These are phyloP conservation scores for Cladorrhinum sp. DNA, from an alignment of 2,329 filamentous ascomycete species.

Conservation along the genomic window DNA sequence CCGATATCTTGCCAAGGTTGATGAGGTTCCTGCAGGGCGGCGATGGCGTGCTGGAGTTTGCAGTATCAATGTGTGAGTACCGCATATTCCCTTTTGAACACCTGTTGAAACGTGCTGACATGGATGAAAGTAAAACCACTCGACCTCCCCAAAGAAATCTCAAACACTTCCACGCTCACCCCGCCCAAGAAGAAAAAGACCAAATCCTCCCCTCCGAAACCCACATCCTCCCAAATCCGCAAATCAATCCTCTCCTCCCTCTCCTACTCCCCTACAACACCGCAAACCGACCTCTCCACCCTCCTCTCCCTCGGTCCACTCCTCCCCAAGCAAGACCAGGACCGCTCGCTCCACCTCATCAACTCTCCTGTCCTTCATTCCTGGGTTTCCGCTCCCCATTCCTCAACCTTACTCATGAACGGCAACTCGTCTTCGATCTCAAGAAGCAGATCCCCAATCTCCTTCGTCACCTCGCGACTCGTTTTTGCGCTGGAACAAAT, in stretches of 20 bases:
- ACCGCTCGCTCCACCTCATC: neutral
- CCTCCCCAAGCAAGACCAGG: neutral
- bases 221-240: neutral
- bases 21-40: neutral
- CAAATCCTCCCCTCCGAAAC: neutral
- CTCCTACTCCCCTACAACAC: neutral
- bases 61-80: neutral
- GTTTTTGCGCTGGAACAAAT: neutral
- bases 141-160: neutral
- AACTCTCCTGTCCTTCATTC: neutral
- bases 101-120: no score
- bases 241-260: neutral
- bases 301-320: neutral
- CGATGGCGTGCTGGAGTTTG: neutral
- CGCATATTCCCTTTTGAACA: neutral
- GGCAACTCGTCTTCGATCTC: neutral
- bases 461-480: neutral
- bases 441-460: neutral
- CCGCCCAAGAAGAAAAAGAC: neutral
- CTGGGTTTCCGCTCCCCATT: neutral
- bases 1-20: neutral
- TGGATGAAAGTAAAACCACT: neutral
- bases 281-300: neutral
- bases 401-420: neutral
- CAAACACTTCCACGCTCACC: neutral